Evolutionary conservation across 2,329 filamentous ascomycete species (phyloP).

Genomic region (Juglanconis juglandina): DNA sequence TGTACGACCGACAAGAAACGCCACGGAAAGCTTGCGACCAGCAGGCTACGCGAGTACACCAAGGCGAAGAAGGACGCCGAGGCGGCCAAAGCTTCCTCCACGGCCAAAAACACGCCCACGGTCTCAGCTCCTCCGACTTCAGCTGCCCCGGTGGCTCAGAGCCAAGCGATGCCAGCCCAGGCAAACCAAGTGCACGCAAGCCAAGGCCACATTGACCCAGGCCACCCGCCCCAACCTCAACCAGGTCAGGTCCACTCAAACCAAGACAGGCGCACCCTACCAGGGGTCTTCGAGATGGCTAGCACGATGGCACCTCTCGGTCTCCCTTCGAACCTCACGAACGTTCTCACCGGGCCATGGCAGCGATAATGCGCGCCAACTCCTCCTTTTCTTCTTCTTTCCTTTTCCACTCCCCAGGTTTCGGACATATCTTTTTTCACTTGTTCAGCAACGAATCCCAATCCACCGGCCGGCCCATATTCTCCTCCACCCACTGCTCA

Average conservation of each 20-base stretch:
- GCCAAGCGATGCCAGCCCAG: background rate
- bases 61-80: slow-evolving; percentile 33
- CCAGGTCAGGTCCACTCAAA: background rate
- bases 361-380: background rate
- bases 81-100: background rate
- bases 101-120: background rate
- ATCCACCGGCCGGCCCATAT: slow-evolving; percentile 12
- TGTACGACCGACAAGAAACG: slow-evolving; percentile 42
- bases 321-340: slow-evolving; percentile 11
- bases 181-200: background rate
- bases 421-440: background rate
- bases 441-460: slow-evolving; percentile 13
- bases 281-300: slow-evolving; percentile 15
- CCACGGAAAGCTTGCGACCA: slow-evolving; percentile 38
- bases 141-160: background rate
- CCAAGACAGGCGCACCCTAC: slow-evolving; percentile 5
- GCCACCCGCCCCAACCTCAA: background rate
- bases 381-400: too few relatives aligned
- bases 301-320: slow-evolving; percentile 15
- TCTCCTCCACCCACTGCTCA: slow-evolving; percentile 14
- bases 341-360: slow-evolving; percentile 9
- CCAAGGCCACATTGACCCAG: background rate
- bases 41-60: slow-evolving; percentile 40
- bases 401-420: too few relatives aligned
- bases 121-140: background rate